Conservation (phyloP, 371 early-diverging fungal genomes). For the Syncephalastrum contaminatum region DNA sequence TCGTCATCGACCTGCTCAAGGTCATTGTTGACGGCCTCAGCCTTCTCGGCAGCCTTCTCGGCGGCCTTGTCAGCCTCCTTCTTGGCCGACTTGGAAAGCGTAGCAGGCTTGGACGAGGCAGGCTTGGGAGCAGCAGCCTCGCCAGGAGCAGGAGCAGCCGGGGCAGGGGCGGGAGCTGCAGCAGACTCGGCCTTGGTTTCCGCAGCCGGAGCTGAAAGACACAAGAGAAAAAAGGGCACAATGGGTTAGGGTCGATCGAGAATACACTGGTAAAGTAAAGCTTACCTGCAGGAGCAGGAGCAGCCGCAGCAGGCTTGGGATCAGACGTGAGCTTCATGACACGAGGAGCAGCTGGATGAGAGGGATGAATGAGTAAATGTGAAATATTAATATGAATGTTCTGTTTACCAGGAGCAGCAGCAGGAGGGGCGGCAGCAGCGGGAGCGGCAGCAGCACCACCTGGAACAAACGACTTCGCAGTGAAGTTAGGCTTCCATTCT, state of each 20-base stretch:
- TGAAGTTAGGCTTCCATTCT: conserved; percentile 37
- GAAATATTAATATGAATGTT: background rate
- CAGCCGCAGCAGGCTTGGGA: conserved; percentile 21
- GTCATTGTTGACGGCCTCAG: conserved; percentile 19
- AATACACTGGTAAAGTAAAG: too few species aligned
- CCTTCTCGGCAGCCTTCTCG: conserved; percentile 20
- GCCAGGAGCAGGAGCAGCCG: conserved; percentile 9
- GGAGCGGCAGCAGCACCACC: conserved; percentile 17
- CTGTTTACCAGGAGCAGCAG: conserved; percentile 11
- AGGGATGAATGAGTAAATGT: too few species aligned
- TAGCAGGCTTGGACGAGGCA: conserved; percentile 14
- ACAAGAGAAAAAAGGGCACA: too few species aligned
- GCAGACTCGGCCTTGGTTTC: conserved; percentile 9
- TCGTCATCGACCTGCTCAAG: conserved; percentile 51
- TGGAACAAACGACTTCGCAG: conserved; percentile 32
- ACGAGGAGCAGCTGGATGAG: conserved; percentile 23
- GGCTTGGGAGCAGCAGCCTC: conserved; percentile 20
- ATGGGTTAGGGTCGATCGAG: too few species aligned
- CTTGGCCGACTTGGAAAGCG: conserved; percentile 20
- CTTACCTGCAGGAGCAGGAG: background rate
- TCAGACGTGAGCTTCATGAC: conserved; percentile 32
- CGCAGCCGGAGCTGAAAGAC: background rate
- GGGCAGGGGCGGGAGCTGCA: background rate
- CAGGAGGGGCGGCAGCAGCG: conserved; percentile 11
- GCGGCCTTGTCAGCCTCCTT: conserved; percentile 19